phyloP scores from a whole-genome alignment of 1,284 basidiomycete species.

The Rugosomyces carneus region DNA sequence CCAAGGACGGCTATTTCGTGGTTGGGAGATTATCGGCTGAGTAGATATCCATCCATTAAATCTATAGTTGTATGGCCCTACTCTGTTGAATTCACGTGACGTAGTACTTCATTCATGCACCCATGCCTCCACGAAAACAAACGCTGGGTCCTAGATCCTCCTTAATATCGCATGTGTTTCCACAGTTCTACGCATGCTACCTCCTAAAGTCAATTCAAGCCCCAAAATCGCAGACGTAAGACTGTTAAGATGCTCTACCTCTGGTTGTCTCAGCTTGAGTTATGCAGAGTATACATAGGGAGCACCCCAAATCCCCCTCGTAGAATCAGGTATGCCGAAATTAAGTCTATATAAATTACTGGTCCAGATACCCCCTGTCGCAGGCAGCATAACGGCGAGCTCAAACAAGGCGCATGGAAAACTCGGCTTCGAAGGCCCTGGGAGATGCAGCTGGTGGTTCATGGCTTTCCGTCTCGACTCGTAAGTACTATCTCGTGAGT shows the following conservation, averaged over 20 bases:
- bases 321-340: slow-evolving; percentile 45
- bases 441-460: slow-evolving; percentile 87
- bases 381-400: slow-evolving; percentile 82
- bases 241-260: slow-evolving; percentile 13
- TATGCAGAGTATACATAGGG: slow-evolving; percentile 65
- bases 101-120: no score
- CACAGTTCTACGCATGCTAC: slow-evolving; percentile 86
- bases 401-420: slow-evolving; percentile 71
- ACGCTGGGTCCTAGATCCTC: slow-evolving; percentile 29
- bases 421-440: slow-evolving; percentile 73
- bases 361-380: slow-evolving; percentile 1
- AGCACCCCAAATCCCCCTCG: slow-evolving; percentile 79
- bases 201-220: slow-evolving; percentile 67
- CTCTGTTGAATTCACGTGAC: no score
- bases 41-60: no score
- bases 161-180: slow-evolving; percentile 53
- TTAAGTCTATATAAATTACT: not conserved
- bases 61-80: no score
- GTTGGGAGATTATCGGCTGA: slow-evolving; percentile 22
- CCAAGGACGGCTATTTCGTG: slow-evolving; percentile 34
- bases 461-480: slow-evolving; percentile 83
- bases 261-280: slow-evolving; percentile 6
- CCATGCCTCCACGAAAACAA: slow-evolving; percentile 11
- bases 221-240: slow-evolving; percentile 53
- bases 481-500: no score